Evolutionary conservation across 768 basidiomycete genomes (phyloP), one percentile per base, ranked within the genome.

Genomic region (Coprinopsis cinerea): DNA sequence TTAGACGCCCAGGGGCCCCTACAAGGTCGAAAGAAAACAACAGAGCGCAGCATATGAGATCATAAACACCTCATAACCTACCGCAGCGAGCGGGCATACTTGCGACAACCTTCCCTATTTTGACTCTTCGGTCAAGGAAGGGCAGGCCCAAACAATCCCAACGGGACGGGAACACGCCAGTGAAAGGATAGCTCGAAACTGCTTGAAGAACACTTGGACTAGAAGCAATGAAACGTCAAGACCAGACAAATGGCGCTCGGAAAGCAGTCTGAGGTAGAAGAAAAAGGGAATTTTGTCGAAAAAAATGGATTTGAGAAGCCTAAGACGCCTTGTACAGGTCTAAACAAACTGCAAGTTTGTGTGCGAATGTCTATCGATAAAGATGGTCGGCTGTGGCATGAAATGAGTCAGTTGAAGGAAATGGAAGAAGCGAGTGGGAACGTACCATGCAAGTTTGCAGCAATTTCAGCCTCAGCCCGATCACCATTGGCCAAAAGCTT

Each of bases 401-500:
- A 47, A 54, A 28, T 17, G 46, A 53, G 64, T 53, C 57, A 61
- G 52, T 64, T 44, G 61, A 51, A 36, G 39, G 28, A 35, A 55
- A 55, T 54, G 17, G 45, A 28, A 26, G 30, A 48, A 53, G 36
- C 39, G 26, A 36, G 36, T 36, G 40, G 53, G 28, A 36, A 65
- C 77, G 56, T 63, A 90, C 88, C 72, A 61, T 89, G 75, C 55
- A 92, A 69, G 68, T 98, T 97, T 40, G 96, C 94, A 48, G 94
- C 94, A 60, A 99, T 92, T 71, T 98, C 96, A 23, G 94, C 91
- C 67, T 99, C 96, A 49, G 92, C 91, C 58, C 90, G 74, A 72
- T 98, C 96, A 48, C 96, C 95, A 61, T 95, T 97, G 22, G 92
- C 84, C 26, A 99, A 78, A 48, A 99, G 79, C 68, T 97, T 98